Conservation (phyloP, 257 asterid species). For the Prunella vulgaris region DNA sequence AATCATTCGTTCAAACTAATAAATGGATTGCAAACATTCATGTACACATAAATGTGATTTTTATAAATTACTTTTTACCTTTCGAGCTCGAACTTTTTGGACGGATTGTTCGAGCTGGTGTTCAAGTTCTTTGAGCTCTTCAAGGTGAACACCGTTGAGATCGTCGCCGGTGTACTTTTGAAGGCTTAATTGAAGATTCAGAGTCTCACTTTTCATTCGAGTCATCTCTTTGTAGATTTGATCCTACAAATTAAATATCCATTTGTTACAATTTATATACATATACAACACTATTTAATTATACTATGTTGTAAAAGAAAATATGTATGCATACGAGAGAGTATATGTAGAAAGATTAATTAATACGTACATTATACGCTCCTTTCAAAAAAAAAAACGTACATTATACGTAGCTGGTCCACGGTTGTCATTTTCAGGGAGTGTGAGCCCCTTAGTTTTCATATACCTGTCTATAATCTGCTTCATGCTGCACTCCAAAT, state of each 20-base stretch:
- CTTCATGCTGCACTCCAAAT: slow-evolving; percentile 49
- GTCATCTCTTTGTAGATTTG: slow-evolving; percentile 41
- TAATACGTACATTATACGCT: no score
- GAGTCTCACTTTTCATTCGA: slow-evolving; percentile 52
- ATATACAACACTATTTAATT: neutral
- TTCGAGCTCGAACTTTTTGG: slow-evolving; percentile 61
- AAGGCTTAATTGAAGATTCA: slow-evolving; percentile 61
- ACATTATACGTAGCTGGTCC: slow-evolving; percentile 33
- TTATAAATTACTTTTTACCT: no score
- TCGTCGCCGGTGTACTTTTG: slow-evolving; percentile 74
- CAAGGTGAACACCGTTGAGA: slow-evolving; percentile 45
- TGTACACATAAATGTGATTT: no score
- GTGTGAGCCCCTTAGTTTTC: slow-evolving; percentile 39
- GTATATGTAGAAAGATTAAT: no score
- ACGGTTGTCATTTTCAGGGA: slow-evolving; percentile 30
- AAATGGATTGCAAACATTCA: no score
- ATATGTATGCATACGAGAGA: no score
- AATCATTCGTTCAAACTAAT: neutral
- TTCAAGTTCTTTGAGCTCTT: slow-evolving; percentile 57
- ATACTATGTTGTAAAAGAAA: neutral
- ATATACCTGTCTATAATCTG: slow-evolving; percentile 60
- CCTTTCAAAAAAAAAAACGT: no score
- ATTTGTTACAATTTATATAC: neutral
- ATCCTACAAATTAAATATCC: slow-evolving; percentile 43
- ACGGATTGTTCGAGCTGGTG: slow-evolving; percentile 53